Base-by-base conservation (phyloP, 257 asterid species). In the Petunia axillaris region DNA sequence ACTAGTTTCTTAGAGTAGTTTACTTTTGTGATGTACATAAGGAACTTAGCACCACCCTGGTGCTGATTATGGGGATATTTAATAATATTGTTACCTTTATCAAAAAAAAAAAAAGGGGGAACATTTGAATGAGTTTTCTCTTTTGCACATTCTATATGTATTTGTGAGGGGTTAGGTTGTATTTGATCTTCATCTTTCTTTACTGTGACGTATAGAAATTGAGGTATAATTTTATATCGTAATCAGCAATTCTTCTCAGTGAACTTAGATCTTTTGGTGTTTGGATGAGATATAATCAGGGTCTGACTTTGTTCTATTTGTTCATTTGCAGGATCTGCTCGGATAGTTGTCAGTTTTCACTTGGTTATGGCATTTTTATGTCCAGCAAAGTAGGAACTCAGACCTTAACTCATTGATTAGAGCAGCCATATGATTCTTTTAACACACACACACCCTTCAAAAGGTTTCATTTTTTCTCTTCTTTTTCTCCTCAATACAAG, bases 271-370 rank as follows among this genome's bases (percentile, higher is more conserved):
- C 81, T 2, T 77, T 43, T 77, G 25, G 75, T 62, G 46, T 44
- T 35, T 2, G 8, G 63, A 79, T 64, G 63, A 57, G 50, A 36
- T 35, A 11, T 73, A 73, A 73, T 73, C 78, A 48, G 62, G 36
- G 7, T 73, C n/a, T 65, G 37, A 78, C 64, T 14, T 36, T 78
- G 44, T 78, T 78, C 25, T 63, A 6, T 78, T 38, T 79, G 43
- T 38, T 79, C 77, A 35, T 4, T 38, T 64, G 77, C 76, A 79
- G 76, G 82, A 52, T 78, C 54, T 46, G 1, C 37, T 44, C 2
- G 2, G 39, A 36, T 64, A 40, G 73, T n/a, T 6, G 48, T 38
- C 59, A 41, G 1, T 48, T 78, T 52, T 78, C 38, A 78, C 52
- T 8, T n/a, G 77, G 62, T 70, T 16, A 64, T 79, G 62, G 16